phyloP scores from a whole-genome alignment of 2,329 filamentous ascomycete species.

The Aspergillus phoenicis region DNA sequence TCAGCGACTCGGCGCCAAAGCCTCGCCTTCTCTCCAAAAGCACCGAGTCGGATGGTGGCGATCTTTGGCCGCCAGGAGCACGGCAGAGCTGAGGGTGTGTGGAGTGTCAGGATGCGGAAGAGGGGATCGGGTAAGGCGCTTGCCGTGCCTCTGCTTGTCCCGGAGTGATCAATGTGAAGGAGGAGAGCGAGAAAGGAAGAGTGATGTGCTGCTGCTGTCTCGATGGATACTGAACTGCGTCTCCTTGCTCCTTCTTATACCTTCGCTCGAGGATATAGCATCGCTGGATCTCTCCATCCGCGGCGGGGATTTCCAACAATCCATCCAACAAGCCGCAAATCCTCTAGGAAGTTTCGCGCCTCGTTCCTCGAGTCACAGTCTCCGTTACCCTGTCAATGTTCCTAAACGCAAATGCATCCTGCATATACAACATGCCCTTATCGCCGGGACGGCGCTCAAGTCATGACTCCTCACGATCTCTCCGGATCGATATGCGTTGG shows the following conservation, averaged over 20 bases:
- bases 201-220: not conserved
- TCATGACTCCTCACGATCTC: constrained; percentile 11
- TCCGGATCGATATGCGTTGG: not conserved
- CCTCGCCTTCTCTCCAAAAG: constrained; percentile 15
- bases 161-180: too few relatives aligned
- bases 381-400: not conserved
- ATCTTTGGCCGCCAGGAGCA: not conserved
- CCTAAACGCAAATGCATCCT: not conserved
- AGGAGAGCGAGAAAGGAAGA: not conserved
- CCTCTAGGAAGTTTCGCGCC: not conserved
- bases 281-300: not conserved
- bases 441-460: constrained; percentile 6
- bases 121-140: not conserved
- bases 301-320: not conserved
- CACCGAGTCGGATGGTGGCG: not conserved
- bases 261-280: not conserved
- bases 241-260: constrained; percentile 3
- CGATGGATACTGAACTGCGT: not conserved
- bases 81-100: constrained; percentile 58
- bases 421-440: not conserved
- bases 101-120: constrained; percentile 63
- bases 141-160: not conserved
- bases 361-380: not conserved
- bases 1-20: not conserved
- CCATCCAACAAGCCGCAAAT: not conserved